These are phyloP conservation scores for Arctostaphylos glauca DNA, from an alignment of 148 eudicot genomes.

Conservation along the genomic window DNA sequence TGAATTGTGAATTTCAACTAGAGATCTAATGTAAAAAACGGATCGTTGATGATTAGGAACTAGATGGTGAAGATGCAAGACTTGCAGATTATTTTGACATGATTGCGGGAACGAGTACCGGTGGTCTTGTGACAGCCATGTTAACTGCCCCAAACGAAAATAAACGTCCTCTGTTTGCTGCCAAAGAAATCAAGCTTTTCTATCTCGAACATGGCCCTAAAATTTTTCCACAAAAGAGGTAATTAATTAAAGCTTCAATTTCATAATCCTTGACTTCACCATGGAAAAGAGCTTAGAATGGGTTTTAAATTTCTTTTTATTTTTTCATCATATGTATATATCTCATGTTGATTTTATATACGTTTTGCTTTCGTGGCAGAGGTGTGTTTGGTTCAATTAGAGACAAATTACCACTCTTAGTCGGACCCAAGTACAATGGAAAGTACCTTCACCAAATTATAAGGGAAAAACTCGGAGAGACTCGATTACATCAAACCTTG, in stretches of 20 bases:
- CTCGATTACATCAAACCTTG: constrained; percentile 20
- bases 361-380: no score
- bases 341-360: no score
- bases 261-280: no score
- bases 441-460: not conserved
- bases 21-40: no score
- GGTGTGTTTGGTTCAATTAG: not conserved
- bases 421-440: constrained; percentile 15
- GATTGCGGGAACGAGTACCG: constrained; percentile 8
- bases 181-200: constrained; percentile 17
- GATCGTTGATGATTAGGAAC: not conserved
- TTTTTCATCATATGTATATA: no score
- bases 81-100: constrained; percentile 16
- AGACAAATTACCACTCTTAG: no score
- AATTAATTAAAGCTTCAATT: not conserved
- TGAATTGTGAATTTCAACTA: no score
- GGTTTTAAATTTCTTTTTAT: no score
- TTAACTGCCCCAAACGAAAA: not conserved
- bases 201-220: constrained; percentile 10
- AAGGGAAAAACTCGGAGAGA: constrained; percentile 2
- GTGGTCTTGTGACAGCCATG: constrained; percentile 12
- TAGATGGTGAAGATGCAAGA: constrained; percentile 17
- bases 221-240: not conserved
- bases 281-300: no score
- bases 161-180: constrained; percentile 13